phyloP scores from a whole-genome alignment of 2,329 filamentous ascomycete genomes.

The Talaromyces sp. region DNA sequence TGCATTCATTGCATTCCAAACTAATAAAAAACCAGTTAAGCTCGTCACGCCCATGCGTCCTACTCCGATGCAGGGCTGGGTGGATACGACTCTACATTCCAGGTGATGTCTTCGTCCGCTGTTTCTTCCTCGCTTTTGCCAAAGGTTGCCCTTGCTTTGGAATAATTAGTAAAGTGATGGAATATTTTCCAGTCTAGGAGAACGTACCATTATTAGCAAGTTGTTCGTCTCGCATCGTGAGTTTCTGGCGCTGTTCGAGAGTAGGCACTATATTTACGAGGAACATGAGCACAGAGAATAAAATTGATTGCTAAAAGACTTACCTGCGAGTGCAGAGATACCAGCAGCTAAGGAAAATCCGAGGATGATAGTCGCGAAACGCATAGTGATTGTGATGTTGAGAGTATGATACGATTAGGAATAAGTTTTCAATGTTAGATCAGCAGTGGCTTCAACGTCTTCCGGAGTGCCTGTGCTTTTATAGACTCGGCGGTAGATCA shows the following conservation, averaged over 20 bases:
- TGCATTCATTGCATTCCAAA: background rate
- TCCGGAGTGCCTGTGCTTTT: background rate
- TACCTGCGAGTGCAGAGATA: background rate
- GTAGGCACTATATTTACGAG: background rate
- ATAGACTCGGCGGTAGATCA: background rate
- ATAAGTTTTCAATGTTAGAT: background rate
- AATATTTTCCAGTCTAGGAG: too few relatives aligned
- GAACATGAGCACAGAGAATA: background rate
- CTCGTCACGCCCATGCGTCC: background rate
- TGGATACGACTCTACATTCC: background rate
- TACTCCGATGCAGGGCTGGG: background rate
- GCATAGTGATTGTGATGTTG: background rate
- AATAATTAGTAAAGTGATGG: background rate
- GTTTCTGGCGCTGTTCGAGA: background rate
- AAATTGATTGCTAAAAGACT: background rate
- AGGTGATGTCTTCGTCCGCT: conserved; percentile 2
- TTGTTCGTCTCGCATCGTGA: background rate
- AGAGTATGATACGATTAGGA: background rate
- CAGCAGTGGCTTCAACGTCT: too few relatives aligned
- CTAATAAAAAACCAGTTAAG: background rate
- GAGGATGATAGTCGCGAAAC: background rate
- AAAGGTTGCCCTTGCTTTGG: background rate
- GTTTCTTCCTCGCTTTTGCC: background rate
- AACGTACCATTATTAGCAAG: background rate
- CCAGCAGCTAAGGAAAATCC: background rate